Conservation (phyloP, 2,329 filamentous ascomycete genomes). For the Talaromyces islandicus region DNA sequence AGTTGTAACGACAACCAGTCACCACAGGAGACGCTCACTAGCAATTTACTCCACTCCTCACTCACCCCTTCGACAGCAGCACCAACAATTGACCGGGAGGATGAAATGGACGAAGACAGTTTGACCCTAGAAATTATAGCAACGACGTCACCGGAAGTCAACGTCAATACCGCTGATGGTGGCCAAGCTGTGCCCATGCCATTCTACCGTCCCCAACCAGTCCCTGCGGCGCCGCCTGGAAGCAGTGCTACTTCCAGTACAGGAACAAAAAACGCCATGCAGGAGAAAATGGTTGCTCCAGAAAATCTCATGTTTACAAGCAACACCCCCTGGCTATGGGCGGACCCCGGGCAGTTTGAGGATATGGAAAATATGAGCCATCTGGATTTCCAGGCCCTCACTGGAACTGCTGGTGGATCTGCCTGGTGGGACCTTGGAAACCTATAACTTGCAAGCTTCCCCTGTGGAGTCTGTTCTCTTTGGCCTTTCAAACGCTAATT, state of each 20-base stretch:
- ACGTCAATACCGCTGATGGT: constrained; percentile 47
- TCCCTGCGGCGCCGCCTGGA: constrained; percentile 9
- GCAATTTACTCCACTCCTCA: constrained; percentile 40
- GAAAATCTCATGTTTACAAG: constrained; percentile 27
- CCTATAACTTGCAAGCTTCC: constrained; percentile 16
- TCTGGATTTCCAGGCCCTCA: constrained; percentile 19
- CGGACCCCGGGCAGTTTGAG: constrained; percentile 25
- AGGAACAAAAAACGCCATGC: neutral
- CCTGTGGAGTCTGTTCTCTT: neutral
- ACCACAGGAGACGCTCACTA: constrained; percentile 28
- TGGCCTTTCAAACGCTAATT: neutral
- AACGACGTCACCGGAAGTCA: constrained; percentile 47
- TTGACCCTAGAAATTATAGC: constrained; percentile 45
- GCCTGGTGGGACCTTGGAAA: constrained; percentile 33
- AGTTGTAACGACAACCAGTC: constrained; percentile 33
- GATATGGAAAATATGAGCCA: constrained; percentile 27
- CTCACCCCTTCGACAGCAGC: constrained; percentile 25
- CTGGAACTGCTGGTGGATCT: constrained; percentile 26
- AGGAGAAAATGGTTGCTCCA: constrained; percentile 25
- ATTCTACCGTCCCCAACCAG: constrained; percentile 14
- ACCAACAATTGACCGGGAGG: constrained; percentile 19
- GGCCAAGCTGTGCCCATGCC: constrained; percentile 45
- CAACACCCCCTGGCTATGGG: constrained; percentile 30
- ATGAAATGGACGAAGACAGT: constrained; percentile 30
- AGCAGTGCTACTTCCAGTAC: neutral